A percentile compares a stretch with the other conserved stretches of the same genome.
phyloP scores from a whole-genome alignment of 441 rosid species.

The Monsonia emarginata region DNA sequence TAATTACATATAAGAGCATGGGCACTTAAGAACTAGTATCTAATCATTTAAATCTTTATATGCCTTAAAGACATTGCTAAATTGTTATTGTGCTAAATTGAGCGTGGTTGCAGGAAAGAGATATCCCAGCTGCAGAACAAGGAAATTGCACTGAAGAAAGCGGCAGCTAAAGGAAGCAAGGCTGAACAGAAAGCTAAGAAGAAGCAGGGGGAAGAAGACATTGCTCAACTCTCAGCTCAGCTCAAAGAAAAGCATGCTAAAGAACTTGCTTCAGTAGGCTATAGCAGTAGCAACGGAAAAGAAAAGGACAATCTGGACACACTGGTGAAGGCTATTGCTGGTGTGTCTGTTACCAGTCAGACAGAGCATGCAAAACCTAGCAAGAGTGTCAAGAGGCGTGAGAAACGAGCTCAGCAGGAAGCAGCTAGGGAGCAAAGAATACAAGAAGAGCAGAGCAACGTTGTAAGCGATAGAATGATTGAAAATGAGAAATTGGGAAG shows the following conservation, averaged over 20 bases:
- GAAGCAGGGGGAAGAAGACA: conserved; percentile 84
- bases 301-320: conserved; percentile 54
- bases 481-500: conserved; percentile 53
- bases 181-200: conserved; percentile 93
- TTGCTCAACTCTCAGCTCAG: conserved; percentile 52
- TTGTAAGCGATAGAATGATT: conserved; percentile 51
- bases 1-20: background rate
- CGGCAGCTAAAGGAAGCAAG: conserved; percentile 91
- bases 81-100: background rate
- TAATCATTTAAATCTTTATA: background rate
- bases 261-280: conserved; percentile 74
- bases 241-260: conserved; percentile 68
- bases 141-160: conserved; percentile 73
- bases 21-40: background rate
- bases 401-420: conserved; percentile 80
- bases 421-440: conserved; percentile 78
- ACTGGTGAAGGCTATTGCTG: conserved; percentile 76
- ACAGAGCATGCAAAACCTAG: conserved; percentile 54
- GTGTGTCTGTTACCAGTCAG: conserved; percentile 52
- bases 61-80: background rate
- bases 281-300: conserved; percentile 30
- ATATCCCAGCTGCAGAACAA: conserved; percentile 59
- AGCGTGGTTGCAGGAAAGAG: conserved; percentile 46
- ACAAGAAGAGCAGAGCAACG: conserved; percentile 70
- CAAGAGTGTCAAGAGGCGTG: conserved; percentile 67